phyloP scores from a whole-genome alignment of 1,139 yeast genomes.

The Scheffersomyces titani region DNA sequence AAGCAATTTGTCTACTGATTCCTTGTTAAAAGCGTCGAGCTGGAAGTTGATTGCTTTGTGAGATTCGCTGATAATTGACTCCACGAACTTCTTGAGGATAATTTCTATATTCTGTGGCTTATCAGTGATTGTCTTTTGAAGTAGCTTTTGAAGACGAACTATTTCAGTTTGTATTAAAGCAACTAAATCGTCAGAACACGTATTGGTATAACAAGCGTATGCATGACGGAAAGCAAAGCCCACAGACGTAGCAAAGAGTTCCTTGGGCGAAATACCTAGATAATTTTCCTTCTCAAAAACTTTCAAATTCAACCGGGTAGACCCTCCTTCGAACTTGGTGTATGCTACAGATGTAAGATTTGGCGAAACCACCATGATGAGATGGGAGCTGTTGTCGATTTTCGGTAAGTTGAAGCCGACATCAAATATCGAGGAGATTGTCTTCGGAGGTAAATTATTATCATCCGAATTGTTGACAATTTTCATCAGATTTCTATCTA shows the following conservation, averaged over 20 bases:
- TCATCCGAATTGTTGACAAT: constrained; percentile 13
- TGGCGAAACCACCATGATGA: constrained; percentile 55
- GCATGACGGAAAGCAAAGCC: constrained; percentile 70
- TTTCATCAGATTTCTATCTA: constrained; percentile 37
- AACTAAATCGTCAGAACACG: constrained; percentile 67
- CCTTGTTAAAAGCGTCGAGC: constrained; percentile 60
- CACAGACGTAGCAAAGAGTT: constrained; percentile 48
- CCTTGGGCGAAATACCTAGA: constrained; percentile 24
- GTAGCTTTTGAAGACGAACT: constrained; percentile 21
- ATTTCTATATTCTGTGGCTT: constrained; percentile 14
- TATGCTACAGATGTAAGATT: constrained; percentile 53
- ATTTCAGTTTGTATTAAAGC: constrained; percentile 54
- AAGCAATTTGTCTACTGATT: constrained; percentile 68
- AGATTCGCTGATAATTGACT: constrained; percentile 57
- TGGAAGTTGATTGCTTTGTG: constrained; percentile 72
- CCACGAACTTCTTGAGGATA: constrained; percentile 37
- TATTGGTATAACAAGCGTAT: constrained; percentile 62
- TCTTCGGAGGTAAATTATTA: constrained; percentile 20
- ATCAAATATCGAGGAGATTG: constrained; percentile 52
- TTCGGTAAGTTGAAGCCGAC: constrained; percentile 56
- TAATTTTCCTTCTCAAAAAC: constrained; percentile 27
- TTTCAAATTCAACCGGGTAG: constrained; percentile 23
- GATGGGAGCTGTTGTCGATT: constrained; percentile 24
- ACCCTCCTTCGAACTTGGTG: constrained; percentile 22
- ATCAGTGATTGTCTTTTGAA: constrained; percentile 17